These are phyloP conservation scores for Platanthera zijinensis DNA, from an alignment of 106 monocot species.

Conservation along the genomic window DNA sequence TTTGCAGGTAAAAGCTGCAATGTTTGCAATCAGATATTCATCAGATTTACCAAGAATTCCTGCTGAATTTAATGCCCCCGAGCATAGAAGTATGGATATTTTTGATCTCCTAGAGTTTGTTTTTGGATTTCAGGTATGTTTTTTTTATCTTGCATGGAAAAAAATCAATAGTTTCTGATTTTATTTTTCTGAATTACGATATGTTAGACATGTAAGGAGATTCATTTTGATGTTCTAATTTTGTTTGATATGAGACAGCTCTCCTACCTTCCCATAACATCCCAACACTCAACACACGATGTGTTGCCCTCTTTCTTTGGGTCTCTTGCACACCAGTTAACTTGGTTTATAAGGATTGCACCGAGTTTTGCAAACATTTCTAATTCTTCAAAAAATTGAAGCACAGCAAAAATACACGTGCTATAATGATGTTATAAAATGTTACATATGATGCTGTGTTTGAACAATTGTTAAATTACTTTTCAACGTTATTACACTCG, in stretches of 20 bases:
- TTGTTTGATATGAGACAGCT: neutral
- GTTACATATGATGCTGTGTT: neutral
- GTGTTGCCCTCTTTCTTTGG: neutral
- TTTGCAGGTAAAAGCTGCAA: conserved; percentile 79
- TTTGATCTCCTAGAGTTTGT: conserved; percentile 89
- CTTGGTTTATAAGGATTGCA: neutral
- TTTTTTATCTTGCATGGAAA: neutral
- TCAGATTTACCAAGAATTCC: conserved; percentile 66
- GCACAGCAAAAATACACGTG: neutral
- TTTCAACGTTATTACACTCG: neutral
- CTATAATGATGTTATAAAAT: neutral
- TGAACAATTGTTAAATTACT: neutral
- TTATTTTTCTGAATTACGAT: neutral
- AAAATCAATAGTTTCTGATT: neutral
- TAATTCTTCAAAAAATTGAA: neutral
- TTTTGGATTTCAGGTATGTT: conserved; percentile 93
- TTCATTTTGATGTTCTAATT: neutral
- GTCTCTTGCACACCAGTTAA: neutral
- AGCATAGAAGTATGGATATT: conserved; percentile 57
- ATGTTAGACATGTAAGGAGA: neutral
- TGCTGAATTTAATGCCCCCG: conserved; percentile 33
- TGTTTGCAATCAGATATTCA: conserved; percentile 69
- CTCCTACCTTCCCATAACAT: neutral
- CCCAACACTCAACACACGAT: too few species aligned
- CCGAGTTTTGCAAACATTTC: neutral